Conservation (phyloP, 805 yeast genomes). For the Ogataea corticis region DNA sequence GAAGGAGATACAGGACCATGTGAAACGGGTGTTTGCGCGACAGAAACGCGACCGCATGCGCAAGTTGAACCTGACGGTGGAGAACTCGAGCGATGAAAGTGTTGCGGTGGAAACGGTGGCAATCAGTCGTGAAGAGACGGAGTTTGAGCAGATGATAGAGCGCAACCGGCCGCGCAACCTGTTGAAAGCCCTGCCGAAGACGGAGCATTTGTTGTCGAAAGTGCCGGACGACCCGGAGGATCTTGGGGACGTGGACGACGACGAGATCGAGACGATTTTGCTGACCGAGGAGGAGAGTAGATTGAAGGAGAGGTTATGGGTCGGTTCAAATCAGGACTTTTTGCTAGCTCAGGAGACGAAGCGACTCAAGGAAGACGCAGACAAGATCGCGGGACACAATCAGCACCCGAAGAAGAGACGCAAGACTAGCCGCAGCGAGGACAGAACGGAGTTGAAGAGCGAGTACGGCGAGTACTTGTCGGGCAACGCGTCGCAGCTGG, state of each 20-base stretch:
- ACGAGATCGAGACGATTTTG: slow-evolving; percentile 62
- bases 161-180: slow-evolving; percentile 56
- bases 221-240: slow-evolving; percentile 62
- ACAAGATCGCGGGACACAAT: slow-evolving; percentile 77
- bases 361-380: slow-evolving; percentile 81
- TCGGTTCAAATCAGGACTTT: slow-evolving; percentile 84
- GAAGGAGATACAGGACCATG: slow-evolving; percentile 40
- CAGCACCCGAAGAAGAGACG: slow-evolving; percentile 52
- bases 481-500: slow-evolving; percentile 25
- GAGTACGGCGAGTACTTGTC: slow-evolving; percentile 29
- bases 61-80: slow-evolving; percentile 16
- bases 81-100: slow-evolving; percentile 15
- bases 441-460: slow-evolving; percentile 23
- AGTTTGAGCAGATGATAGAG: slow-evolving; percentile 39
- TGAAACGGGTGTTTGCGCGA: slow-evolving; percentile 32
- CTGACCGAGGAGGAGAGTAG: slow-evolving; percentile 69
- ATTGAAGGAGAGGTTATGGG: slow-evolving; percentile 84
- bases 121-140: slow-evolving; percentile 27
- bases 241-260: slow-evolving; percentile 80
- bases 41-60: slow-evolving; percentile 27
- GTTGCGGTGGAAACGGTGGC: slow-evolving; percentile 13
- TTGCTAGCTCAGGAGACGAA: slow-evolving; percentile 83
- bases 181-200: slow-evolving; percentile 52
- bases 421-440: slow-evolving; percentile 31
- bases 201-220: slow-evolving; percentile 50